Evolutionary conservation across 306 rosid species (phyloP), one percentile per base, ranked within the genome.

Genomic region (Dicorynia guianensis): DNA sequence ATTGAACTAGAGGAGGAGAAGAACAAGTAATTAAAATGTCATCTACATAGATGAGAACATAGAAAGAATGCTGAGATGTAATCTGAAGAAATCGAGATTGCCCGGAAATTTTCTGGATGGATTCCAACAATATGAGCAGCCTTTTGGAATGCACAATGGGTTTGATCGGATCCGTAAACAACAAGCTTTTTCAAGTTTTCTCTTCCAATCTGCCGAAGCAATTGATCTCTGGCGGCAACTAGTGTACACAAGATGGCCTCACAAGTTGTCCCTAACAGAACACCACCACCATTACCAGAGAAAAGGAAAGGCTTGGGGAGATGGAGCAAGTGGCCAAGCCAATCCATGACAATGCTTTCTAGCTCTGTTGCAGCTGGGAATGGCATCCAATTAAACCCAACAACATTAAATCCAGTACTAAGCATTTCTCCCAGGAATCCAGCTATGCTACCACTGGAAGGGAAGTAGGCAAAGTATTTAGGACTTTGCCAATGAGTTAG

Each of bases 331-430:
- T 78, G 20, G 10, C 80, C 95, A n/a, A 90, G 85, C 95, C 95
- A 90, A 68, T 85, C 85, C 90, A 84, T 87, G 71, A 90, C 90
- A 5, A 85, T 47, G 61, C 73, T 83, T 76, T 90, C 92, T 5
- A 87, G 89, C 71, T 87, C 95, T 1, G 92, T 90, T 17, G 88
- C 88, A 15, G 95, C 89, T 0, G 95, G 95, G 0, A 92, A 90
- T 35, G 92, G 67, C 0, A 75, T 18, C 95, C 95, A 90, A 70
- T 90, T 90, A 85, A 87, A 90, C 0, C 92, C 89, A 35, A 84
- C 89, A 4, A 86, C 71, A 76, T 75, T 86, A 61, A 87, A 67
- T 9, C 90, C 85, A 0, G 89, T 81, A 76, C 89, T 80, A 0
- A 90, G 67, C 86, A 87, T 79, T 64, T 87, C 95, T 0, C 95